Evolutionary conservation across 1,284 basidiomycete genomes (phyloP).

Genomic region (Rhodotorula sp.): DNA sequence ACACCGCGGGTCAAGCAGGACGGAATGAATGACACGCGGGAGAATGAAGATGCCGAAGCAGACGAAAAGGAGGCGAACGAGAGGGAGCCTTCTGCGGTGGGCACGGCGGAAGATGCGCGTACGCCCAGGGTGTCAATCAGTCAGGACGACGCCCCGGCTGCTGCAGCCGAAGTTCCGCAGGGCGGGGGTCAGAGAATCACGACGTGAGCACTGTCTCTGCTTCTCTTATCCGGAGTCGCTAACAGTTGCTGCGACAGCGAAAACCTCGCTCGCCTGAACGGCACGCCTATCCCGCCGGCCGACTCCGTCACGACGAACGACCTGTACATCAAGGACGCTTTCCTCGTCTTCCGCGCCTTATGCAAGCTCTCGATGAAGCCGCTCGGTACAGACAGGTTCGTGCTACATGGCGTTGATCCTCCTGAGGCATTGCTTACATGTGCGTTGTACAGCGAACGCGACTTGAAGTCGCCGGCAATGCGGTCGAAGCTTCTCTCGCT

Average conservation of each 20-base stretch:
- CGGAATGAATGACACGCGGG: background rate
- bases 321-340: slow-evolving; percentile 83
- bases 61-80: background rate
- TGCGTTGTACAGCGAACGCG: slow-evolving; percentile 68
- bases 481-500: slow-evolving; percentile 89
- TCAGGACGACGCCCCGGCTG: slow-evolving; percentile 4
- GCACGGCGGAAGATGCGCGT: background rate
- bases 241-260: background rate
- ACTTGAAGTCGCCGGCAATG: slow-evolving; percentile 91
- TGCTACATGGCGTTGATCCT: background rate
- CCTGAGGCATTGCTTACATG: background rate
- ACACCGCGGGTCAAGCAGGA: background rate
- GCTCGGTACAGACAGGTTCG: slow-evolving; percentile 66
- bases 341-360: slow-evolving; percentile 89
- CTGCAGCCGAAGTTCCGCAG: background rate
- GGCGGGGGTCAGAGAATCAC: slow-evolving; percentile 26
- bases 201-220: slow-evolving; percentile 15
- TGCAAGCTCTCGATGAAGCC: slow-evolving; percentile 99
- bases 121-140: slow-evolving; percentile 24
- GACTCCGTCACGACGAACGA: slow-evolving; percentile 42
- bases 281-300: slow-evolving; percentile 1
- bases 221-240: too few species aligned
- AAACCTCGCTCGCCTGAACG: slow-evolving; percentile 29
- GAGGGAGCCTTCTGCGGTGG: background rate
- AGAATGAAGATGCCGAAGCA: background rate